Conservation (phyloP, 495 filamentous ascomycete genomes). For the Aspergillus cristatus region DNA sequence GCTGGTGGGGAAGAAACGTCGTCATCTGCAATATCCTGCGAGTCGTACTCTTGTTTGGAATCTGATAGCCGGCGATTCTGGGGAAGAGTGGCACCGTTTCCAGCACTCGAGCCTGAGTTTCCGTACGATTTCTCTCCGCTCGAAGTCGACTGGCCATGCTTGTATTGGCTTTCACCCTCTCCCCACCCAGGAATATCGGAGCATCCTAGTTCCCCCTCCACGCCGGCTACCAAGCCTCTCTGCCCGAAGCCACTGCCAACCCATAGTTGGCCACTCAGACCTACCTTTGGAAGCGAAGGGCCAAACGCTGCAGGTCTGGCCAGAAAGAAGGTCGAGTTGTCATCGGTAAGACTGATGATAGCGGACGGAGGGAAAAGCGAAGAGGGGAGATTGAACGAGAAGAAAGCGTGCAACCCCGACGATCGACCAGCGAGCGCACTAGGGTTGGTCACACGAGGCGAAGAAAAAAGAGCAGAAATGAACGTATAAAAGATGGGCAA, state of each 20-base stretch:
- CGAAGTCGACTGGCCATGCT: slow-evolving; percentile 16
- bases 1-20: slow-evolving; percentile 18
- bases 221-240: slow-evolving; percentile 42
- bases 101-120: slow-evolving; percentile 18
- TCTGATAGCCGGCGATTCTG: slow-evolving; percentile 18
- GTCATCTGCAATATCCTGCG: slow-evolving; percentile 13
- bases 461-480: slow-evolving; percentile 38
- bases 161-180: slow-evolving; percentile 35
- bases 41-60: slow-evolving; percentile 16
- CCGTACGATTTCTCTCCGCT: slow-evolving; percentile 20
- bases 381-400: slow-evolving; percentile 56
- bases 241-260: slow-evolving; percentile 84
- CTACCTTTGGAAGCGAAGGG: slow-evolving; percentile 61
- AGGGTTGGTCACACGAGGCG: slow-evolving; percentile 29
- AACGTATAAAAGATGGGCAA: slow-evolving; percentile 44
- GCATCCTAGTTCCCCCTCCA: slow-evolving; percentile 88
- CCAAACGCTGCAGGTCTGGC: slow-evolving; percentile 92
- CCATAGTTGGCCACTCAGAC: slow-evolving; percentile 80
- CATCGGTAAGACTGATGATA: slow-evolving; percentile 91
- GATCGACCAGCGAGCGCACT: slow-evolving; percentile 31
- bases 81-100: slow-evolving; percentile 11
- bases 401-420: slow-evolving; percentile 43
- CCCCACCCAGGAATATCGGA: slow-evolving; percentile 95
- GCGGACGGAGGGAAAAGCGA: slow-evolving; percentile 91
- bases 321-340: slow-evolving; percentile 94